These are phyloP conservation scores for Sugiyamaella xylanicola DNA, from an alignment of 1,139 yeast species.

Conservation along the genomic window DNA sequence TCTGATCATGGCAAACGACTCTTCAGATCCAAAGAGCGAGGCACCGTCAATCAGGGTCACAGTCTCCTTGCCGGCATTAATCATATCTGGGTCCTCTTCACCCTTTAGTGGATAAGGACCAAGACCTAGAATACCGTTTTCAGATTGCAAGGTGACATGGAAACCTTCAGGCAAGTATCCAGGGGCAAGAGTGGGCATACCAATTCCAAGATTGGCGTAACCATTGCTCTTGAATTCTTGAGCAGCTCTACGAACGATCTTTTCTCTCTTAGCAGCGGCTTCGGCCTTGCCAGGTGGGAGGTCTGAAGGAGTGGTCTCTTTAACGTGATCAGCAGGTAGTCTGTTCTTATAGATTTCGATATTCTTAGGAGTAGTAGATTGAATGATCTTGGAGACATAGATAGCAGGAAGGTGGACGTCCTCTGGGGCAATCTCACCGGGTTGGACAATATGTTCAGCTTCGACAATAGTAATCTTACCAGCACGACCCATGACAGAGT, in stretches of 20 bases:
- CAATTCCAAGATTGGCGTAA: conserved; percentile 53
- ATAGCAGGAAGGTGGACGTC: conserved; percentile 53
- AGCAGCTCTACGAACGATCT: conserved; percentile 51
- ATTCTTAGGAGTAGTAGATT: conserved; percentile 49
- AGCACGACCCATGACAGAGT: conserved; percentile 50
- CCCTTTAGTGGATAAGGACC: conserved; percentile 53
- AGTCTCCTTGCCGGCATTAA: conserved; percentile 57
- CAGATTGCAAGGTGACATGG: conserved; percentile 50
- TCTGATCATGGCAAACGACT: conserved; percentile 54
- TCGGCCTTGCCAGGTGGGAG: conserved; percentile 18
- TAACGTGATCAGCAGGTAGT: conserved; percentile 18
- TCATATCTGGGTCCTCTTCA: conserved; percentile 51
- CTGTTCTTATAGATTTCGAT: conserved; percentile 45
- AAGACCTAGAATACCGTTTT: conserved; percentile 54
- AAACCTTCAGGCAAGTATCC: conserved; percentile 46
- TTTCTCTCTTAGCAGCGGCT: conserved; percentile 36
- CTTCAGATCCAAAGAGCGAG: conserved; percentile 54
- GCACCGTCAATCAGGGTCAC: conserved; percentile 52
- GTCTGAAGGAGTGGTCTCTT: conserved; percentile 17
- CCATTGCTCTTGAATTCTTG: conserved; percentile 50
- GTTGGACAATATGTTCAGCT: conserved; percentile 54
- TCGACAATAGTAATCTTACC: conserved; percentile 53
- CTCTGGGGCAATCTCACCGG: conserved; percentile 51
- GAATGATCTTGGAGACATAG: conserved; percentile 48
- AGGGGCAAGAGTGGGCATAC: conserved; percentile 55